phyloP scores from a whole-genome alignment of 2,329 filamentous ascomycete genomes.

The Penicillium sp. region DNA sequence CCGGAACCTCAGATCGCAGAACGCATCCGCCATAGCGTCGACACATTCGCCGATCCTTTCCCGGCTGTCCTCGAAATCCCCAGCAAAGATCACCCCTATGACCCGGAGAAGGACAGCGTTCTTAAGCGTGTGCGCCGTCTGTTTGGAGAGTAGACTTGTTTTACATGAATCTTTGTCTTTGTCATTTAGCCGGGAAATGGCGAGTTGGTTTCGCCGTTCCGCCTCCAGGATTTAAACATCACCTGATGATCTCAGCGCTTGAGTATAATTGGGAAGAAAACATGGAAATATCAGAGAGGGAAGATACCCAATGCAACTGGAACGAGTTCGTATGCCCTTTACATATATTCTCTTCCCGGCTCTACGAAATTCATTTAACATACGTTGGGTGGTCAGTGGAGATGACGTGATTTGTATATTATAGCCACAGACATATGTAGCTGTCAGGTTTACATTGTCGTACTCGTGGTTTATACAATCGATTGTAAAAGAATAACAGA shows the following conservation, averaged over 20 bases:
- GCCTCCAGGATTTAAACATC: conserved; percentile 1
- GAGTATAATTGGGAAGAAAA: conserved; percentile 6
- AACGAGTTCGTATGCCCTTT: conserved; percentile 14
- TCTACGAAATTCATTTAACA: neutral
- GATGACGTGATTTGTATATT: neutral
- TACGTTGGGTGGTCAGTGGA: neutral
- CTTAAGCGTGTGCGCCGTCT: conserved; percentile 77
- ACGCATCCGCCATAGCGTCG: conserved; percentile 83
- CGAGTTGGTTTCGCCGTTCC: conserved; percentile 1
- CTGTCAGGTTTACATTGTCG: neutral
- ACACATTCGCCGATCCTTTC: conserved; percentile 90
- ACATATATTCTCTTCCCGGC: neutral
- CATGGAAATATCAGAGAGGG: conserved; percentile 18
- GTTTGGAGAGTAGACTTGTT: conserved; percentile 54
- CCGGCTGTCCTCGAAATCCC: conserved; percentile 96
- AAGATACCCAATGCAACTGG: conserved; percentile 23
- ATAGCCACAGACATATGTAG: neutral
- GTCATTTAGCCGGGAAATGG: conserved; percentile 1
- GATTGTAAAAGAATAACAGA: neutral
- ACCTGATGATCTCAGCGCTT: conserved; percentile 7
- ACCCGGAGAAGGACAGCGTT: conserved; percentile 98
- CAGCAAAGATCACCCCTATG: conserved; percentile 98
- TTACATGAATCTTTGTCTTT: neutral
- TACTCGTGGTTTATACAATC: neutral
- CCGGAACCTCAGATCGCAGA: conserved; percentile 70